A percentile compares a stretch with the other conserved stretches of the same genome.
These are phyloP conservation scores for Helicocarpus griseus DNA, from an alignment of 2,329 filamentous ascomycete species.

Conservation along the genomic window DNA sequence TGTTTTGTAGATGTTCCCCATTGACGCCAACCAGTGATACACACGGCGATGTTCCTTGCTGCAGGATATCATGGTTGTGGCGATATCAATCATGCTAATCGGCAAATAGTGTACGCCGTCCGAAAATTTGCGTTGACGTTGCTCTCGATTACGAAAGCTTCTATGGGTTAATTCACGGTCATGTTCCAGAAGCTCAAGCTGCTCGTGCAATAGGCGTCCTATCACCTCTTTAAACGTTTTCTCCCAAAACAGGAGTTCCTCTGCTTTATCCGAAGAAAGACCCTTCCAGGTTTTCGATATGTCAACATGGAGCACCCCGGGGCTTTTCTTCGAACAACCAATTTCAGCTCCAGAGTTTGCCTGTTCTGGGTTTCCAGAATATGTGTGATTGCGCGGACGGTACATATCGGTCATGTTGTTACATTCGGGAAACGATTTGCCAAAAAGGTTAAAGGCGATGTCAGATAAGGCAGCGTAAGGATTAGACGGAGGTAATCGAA, in stretches of 20 bases:
- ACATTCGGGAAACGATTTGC: conserved; percentile 4
- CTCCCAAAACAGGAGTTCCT: conserved; percentile 15
- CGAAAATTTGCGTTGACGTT: neutral
- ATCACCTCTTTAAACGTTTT: conserved; percentile 11
- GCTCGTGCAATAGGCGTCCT: conserved; percentile 9
- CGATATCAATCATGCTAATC: conserved; percentile 8
- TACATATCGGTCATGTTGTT: conserved; percentile 6
- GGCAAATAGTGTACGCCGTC: conserved; percentile 2
- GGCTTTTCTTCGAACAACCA: conserved; percentile 15
- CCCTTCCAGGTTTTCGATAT: conserved; percentile 15
- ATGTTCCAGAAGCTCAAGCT: conserved; percentile 8
- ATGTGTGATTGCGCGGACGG: conserved; percentile 1
- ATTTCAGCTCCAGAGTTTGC: neutral
- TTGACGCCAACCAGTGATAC: conserved; percentile 8
- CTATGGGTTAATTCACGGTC: neutral
- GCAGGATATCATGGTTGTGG: conserved; percentile 4
- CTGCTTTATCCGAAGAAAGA: conserved; percentile 12
- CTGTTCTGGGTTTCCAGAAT: neutral
- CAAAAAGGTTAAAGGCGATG: conserved; percentile 6
- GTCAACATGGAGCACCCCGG: conserved; percentile 10
- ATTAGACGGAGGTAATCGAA: neutral
- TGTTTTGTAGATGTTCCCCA: conserved; percentile 4
- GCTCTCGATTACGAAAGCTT: neutral
- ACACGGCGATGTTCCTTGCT: neutral
- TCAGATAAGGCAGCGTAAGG: neutral